Conservation (phyloP, 176 grass and related monocot species). For the Poa annua region DNA sequence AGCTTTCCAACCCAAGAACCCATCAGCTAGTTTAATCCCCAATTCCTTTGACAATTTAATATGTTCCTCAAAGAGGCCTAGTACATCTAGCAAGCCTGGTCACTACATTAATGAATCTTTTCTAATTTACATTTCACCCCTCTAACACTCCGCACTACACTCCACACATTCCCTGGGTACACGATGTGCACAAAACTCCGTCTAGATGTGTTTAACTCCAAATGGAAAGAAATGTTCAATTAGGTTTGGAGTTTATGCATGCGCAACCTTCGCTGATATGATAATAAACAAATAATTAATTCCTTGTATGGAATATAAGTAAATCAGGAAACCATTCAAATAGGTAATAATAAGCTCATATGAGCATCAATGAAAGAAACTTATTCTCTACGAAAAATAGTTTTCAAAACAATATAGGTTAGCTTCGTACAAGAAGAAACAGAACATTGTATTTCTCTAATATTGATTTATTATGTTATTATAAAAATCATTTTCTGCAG, state of each 20-base stretch:
- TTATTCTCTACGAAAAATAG: neutral
- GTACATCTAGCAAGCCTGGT: neutral
- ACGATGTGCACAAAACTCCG: neutral
- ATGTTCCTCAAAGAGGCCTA: neutral
- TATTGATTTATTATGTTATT: neutral
- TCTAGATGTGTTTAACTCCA: neutral
- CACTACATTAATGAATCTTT: neutral
- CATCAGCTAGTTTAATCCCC: neutral
- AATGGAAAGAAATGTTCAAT: neutral
- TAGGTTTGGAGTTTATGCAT: neutral
- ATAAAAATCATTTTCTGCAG: neutral
- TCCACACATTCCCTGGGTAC: neutral
- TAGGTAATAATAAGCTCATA: neutral
- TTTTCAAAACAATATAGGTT: neutral
- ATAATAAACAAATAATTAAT: neutral
- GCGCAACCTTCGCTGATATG: neutral
- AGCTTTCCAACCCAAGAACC: neutral
- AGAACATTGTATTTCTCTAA: neutral
- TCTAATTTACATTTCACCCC: neutral
- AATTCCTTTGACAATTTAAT: neutral
- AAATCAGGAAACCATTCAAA: neutral
- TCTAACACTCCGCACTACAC: neutral
- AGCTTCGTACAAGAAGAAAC: neutral
- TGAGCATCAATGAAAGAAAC: neutral
- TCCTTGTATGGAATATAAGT: neutral